Evolutionary conservation across 306 rosid species (phyloP).

Genomic region (Phaseolus lunatus): DNA sequence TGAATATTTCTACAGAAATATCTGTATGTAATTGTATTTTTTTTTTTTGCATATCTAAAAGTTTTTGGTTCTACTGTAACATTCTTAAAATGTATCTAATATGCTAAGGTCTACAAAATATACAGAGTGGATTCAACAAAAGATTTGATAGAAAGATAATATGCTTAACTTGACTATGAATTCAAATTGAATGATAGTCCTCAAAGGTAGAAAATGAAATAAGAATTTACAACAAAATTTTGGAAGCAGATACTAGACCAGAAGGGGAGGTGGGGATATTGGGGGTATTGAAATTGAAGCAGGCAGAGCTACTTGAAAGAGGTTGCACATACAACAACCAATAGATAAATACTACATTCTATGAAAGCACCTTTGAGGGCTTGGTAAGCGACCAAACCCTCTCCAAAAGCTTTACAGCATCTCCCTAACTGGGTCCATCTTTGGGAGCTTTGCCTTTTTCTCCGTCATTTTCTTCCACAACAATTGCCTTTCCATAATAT

Average conservation of each 20-base stretch:
- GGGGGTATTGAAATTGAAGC: background rate
- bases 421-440: constrained; percentile 60
- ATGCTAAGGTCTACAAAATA: background rate
- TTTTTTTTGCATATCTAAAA: too few relatives aligned
- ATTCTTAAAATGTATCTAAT: constrained; percentile 22
- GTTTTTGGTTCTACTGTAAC: background rate
- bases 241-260: constrained; percentile 37
- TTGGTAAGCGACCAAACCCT: constrained; percentile 83
- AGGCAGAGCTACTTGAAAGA: constrained; percentile 55
- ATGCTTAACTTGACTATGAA: constrained; percentile 18
- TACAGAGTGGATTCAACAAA: constrained; percentile 3
- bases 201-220: constrained; percentile 33
- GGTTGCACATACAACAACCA: constrained; percentile 71
- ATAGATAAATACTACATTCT: constrained; percentile 76
- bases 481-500: constrained; percentile 48
- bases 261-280: too few relatives aligned
- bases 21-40: too few relatives aligned
- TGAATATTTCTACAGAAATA: too few relatives aligned
- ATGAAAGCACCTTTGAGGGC: constrained; percentile 76
- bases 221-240: constrained; percentile 44
- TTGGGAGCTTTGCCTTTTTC: constrained; percentile 38
- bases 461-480: constrained; percentile 47
- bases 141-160: constrained; percentile 6
- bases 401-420: constrained; percentile 79
- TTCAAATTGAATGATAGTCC: constrained; percentile 38